Conservation (phyloP, 2,329 filamentous ascomycete species). For the Colletotrichum neosansevieriae region DNA sequence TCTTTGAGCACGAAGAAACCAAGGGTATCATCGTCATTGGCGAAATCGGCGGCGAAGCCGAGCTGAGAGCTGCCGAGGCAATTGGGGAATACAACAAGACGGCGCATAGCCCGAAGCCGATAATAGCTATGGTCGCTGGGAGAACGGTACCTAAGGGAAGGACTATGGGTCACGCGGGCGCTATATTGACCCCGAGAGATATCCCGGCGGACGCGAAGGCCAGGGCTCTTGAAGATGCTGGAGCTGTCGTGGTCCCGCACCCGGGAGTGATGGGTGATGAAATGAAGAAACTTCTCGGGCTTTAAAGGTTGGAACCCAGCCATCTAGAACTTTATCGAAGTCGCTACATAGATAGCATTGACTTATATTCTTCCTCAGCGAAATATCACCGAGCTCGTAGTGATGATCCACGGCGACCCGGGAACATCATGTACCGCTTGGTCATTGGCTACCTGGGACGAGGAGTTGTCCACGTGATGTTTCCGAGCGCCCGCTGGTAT, state of each 20-base stretch:
- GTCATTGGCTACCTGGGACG: neutral
- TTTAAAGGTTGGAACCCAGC: neutral
- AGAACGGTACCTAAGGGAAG: conserved; percentile 69
- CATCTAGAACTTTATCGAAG: too few species aligned
- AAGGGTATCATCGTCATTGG: conserved; percentile 79
- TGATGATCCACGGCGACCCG: neutral
- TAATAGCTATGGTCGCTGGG: conserved; percentile 74
- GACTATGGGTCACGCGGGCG: conserved; percentile 81
- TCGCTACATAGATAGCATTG: too few species aligned
- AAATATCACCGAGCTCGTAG: too few species aligned
- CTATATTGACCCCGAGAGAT: conserved; percentile 58
- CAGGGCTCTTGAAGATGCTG: conserved; percentile 50
- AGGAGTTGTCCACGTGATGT: too few species aligned
- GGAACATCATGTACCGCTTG: too few species aligned
- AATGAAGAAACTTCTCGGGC: conserved; percentile 50
- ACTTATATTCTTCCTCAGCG: too few species aligned
- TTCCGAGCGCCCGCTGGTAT: neutral
- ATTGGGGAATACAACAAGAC: conserved; percentile 73
- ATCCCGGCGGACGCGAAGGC: conserved; percentile 49
- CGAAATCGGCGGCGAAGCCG: conserved; percentile 77
- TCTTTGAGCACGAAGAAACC: conserved; percentile 76
- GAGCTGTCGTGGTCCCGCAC: conserved; percentile 53
- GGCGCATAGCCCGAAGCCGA: conserved; percentile 71
- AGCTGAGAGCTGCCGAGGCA: conserved; percentile 78
- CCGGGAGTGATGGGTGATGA: conserved; percentile 52